Base-by-base conservation (phyloP, 768 basidiomycete genomes). In the Asterophora parasitica region DNA sequence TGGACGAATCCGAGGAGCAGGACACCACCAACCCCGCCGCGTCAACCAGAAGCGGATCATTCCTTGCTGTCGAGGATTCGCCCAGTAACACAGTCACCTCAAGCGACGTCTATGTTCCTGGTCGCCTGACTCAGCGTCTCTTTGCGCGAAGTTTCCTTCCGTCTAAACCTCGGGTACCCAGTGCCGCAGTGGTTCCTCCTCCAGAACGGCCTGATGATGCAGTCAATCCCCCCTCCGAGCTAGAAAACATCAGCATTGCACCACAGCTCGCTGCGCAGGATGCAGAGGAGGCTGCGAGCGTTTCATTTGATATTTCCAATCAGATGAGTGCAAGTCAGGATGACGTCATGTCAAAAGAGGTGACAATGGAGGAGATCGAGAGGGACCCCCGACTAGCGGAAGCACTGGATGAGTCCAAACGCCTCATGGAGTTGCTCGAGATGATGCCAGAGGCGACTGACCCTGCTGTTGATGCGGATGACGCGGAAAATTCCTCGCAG, bases 131-230 rank as follows among this genome's bases (percentile, higher is more conserved):
- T 3, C 48, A 46, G 7, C 15, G 50, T 2, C 43, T 56, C 19
- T 58, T 58, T 31, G 35, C 54, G 9, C 49, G 52, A 31, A 58
- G 54, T 26, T 55, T 51, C 37, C 33, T 58, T 13, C 48, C 42
- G 5, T 51, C 46, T 3, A 48, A n/a, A 6, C 8, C 20, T 13
- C 31, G 10, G 5, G 17, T 10, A 4, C 7, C 27, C 6, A 10
- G 9, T 19, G 9, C 12, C 4, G 39, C 28, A 23, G 16, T 36
- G 20, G 31, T 9, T 7, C 30, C 7, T 23, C 23, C 6, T 3
- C 28, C 17, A 36, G 17, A 20, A 23, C 20, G 4, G 19, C 16
- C 40, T 12, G 16, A 16, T 15, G 4, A 23, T 12, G 39, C 37
- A 12, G 4, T 23, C 26, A 23, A 15, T 13, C 4, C 12, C 39